Evolutionary conservation across 805 yeast genomes (phyloP).

Genomic region (Kodamaea hsintzibuensis): DNA sequence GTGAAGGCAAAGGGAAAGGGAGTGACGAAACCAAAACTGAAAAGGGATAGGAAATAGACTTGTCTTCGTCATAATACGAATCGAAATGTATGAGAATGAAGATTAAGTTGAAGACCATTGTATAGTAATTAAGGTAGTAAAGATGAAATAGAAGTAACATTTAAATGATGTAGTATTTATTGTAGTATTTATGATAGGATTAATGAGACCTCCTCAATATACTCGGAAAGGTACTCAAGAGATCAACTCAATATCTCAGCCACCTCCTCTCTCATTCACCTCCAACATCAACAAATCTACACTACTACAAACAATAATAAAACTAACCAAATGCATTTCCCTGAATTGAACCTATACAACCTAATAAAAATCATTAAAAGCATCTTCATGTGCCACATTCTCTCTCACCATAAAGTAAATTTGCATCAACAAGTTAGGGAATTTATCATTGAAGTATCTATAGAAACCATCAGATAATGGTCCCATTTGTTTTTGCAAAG

Average conservation of each 20-base stretch:
- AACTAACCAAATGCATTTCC: slow-evolving; percentile 2
- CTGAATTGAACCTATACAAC: slow-evolving; percentile 1
- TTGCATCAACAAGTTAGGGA: slow-evolving; percentile 78
- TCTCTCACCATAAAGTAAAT: slow-evolving; percentile 62
- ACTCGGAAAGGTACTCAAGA: too few species aligned
- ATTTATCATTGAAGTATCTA: slow-evolving; percentile 67
- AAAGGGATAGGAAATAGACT: not conserved
- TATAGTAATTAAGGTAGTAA: too few species aligned
- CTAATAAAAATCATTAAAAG: slow-evolving; percentile 43
- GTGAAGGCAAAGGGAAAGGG: not conserved
- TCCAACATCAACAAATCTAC: not conserved
- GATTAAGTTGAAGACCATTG: not conserved
- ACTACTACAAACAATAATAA: not conserved
- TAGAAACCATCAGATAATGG: slow-evolving; percentile 86
- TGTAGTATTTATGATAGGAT: too few species aligned
- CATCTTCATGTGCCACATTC: slow-evolving; percentile 63
- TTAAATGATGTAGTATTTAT: not conserved
- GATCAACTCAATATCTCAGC: too few species aligned
- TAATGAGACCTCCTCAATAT: too few species aligned
- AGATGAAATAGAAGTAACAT: not conserved
- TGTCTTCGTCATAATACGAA: not conserved
- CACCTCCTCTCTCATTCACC: not conserved
- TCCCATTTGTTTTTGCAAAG: slow-evolving; percentile 64
- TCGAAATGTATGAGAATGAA: too few species aligned
- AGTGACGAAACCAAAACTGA: not conserved